These are phyloP conservation scores for Vicia faba DNA, from an alignment of 306 rosid genomes.

Conservation along the genomic window DNA sequence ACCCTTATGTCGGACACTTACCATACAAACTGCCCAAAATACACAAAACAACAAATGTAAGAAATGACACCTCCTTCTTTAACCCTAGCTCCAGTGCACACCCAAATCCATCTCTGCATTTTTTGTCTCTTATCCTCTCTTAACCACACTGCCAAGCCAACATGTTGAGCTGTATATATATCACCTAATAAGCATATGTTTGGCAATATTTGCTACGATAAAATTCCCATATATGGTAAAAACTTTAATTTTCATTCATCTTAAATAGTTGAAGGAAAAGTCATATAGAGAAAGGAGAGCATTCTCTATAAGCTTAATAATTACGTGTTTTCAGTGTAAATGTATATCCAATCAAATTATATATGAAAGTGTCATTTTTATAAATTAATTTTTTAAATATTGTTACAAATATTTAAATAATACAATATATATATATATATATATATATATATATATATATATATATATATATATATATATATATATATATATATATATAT, in stretches of 20 bases:
- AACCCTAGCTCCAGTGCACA: constrained; percentile 1
- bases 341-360: too few species aligned
- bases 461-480: too few species aligned
- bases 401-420: too few species aligned
- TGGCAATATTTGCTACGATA: constrained; percentile 3
- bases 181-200: constrained; percentile 14
- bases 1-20: constrained; percentile 62
- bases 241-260: neutral
- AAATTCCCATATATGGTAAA: neutral
- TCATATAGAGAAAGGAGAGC: neutral
- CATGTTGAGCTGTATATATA: constrained; percentile 45
- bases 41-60: constrained; percentile 38
- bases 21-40: constrained; percentile 44
- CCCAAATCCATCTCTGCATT: constrained; percentile 40
- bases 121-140: constrained; percentile 49
- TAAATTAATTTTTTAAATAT: too few species aligned
- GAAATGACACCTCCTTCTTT: constrained; percentile 56
- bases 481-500: too few species aligned
- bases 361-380: too few species aligned
- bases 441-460: too few species aligned
- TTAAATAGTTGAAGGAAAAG: neutral
- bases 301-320: neutral
- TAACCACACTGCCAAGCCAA: constrained; percentile 18
- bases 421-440: too few species aligned
- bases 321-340: too few species aligned